Evolutionary conservation across 768 basidiomycete species (phyloP).

Genomic region (Collybia nuda): DNA sequence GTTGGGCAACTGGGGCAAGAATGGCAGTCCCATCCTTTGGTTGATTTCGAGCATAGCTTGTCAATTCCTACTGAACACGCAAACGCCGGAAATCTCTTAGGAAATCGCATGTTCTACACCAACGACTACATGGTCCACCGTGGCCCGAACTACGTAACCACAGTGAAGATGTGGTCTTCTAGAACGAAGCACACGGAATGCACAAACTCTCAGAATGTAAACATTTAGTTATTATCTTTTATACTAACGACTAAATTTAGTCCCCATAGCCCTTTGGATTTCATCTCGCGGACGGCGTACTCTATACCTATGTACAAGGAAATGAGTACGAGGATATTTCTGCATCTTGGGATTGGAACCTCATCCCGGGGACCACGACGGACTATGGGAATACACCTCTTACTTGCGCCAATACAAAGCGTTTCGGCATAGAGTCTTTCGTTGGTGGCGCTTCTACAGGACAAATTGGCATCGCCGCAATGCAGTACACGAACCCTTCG

Average conservation of each 20-base stretch:
- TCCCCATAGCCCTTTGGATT: conserved; percentile 56
- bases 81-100: conserved; percentile 51
- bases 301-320: conserved; percentile 63
- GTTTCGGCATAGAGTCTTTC: conserved; percentile 51
- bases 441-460: conserved; percentile 71
- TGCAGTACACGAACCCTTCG: conserved; percentile 68
- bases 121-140: conserved; percentile 77
- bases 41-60: conserved; percentile 37
- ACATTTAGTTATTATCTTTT: neutral
- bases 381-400: conserved; percentile 62
- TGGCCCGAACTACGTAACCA: conserved; percentile 55
- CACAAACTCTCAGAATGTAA: conserved; percentile 60
- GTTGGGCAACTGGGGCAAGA: conserved; percentile 14
- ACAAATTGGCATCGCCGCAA: conserved; percentile 54
- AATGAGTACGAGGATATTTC: conserved; percentile 75
- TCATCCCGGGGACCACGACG: conserved; percentile 70
- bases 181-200: conserved; percentile 65
- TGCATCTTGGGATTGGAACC: conserved; percentile 77
- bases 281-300: conserved; percentile 66
- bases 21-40: conserved; percentile 26
- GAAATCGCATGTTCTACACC: conserved; percentile 65
- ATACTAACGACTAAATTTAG: neutral
- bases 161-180: conserved; percentile 63
- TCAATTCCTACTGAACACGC: conserved; percentile 36
- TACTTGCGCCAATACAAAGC: conserved; percentile 39